Percentiles rank a stretch among this genome's conserved stretches.
Conservation (phyloP, 345 rosid genomes). For the Lagerstroemia speciosa region DNA sequence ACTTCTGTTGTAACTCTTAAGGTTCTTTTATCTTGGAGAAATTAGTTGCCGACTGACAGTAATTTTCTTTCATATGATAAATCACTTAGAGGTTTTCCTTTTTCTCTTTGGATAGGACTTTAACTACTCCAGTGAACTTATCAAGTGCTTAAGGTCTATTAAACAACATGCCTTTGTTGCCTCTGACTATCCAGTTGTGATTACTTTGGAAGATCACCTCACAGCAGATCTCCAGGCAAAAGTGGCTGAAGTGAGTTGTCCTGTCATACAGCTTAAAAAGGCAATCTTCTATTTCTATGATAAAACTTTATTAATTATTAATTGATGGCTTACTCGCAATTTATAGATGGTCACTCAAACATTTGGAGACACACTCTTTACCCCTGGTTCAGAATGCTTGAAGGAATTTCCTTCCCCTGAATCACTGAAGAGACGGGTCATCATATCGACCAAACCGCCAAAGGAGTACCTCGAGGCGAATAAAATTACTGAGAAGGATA, state of each 20-base stretch:
- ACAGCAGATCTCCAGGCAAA: slow-evolving; percentile 81
- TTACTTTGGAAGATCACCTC: slow-evolving; percentile 94
- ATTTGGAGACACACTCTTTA: slow-evolving; percentile 74
- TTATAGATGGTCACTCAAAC: slow-evolving; percentile 69
- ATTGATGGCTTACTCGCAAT: slow-evolving; percentile 2
- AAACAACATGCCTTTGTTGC: slow-evolving; percentile 61
- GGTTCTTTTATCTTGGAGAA: neutral
- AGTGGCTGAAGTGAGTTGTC: slow-evolving; percentile 59
- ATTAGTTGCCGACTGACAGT: neutral
- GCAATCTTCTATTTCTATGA: neutral
- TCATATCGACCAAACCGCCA: slow-evolving; percentile 93
- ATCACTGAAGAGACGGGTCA: slow-evolving; percentile 52
- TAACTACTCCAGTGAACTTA: slow-evolving; percentile 76
- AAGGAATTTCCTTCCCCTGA: slow-evolving; percentile 86
- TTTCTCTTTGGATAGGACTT: slow-evolving; percentile 42
- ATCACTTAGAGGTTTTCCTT: neutral
- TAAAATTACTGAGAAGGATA: slow-evolving; percentile 30
- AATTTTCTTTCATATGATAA: neutral
- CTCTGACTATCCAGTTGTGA: slow-evolving; percentile 82
- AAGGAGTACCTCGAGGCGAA: slow-evolving; percentile 57
- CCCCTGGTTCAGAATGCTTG: slow-evolving; percentile 68
- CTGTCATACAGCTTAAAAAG: neutral
- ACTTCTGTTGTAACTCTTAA: neutral
- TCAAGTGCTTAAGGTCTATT: slow-evolving; percentile 66
- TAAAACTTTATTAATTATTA: slow-evolving; percentile 5